Base-by-base conservation (phyloP, 805 yeast species). In the Schwanniomyces occidentalis region DNA sequence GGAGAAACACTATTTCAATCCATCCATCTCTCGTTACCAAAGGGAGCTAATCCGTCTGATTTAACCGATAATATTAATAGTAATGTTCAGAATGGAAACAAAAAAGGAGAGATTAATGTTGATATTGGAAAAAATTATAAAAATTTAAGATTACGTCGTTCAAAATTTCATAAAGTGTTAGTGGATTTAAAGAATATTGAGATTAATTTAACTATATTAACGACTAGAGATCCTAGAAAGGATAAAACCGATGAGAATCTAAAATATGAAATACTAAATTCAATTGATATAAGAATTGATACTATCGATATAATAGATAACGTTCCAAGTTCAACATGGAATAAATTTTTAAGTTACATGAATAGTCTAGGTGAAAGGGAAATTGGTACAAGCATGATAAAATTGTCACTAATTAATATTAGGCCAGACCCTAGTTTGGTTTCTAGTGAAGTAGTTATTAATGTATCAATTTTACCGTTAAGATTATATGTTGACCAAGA, bases 401-500 rank as follows among this genome's bases (percentile, higher is more conserved):
- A 62, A 9, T 16, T 82, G 4, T 58, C 61, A 4, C 49, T 88
- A 27, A 71, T 71, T 13, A 80, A 78, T 24, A 74, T 85, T 2
- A 65, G 87, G 37, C 95, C 95, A 0, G 74, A 79, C 8, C 63
- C 77, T 0, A 54, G 62, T 7, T 49, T 88, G 21, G 80, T 81
- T n/a, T 82, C 86, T 2, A 69, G 85, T 1, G 98, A 90, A 50
- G 53, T 81, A 14, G 61, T 76, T 2, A 41, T 87, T 29, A 61
- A 69, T 16, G 65, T 80, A 1, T 52, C 69, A 4, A 60, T 87
- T 0, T 63, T 85, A 13, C 99, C 99, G 0, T 51, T 93, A 27
- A 67, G 96, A 33, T 58, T 93, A 10, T 88, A 87, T 54, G 79
- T 93, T 27, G 98, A 93, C 57, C 99, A 93, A 56, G 98, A 91